Conservation (phyloP, 306 rosid species). For the Citrullus colocynthis region DNA sequence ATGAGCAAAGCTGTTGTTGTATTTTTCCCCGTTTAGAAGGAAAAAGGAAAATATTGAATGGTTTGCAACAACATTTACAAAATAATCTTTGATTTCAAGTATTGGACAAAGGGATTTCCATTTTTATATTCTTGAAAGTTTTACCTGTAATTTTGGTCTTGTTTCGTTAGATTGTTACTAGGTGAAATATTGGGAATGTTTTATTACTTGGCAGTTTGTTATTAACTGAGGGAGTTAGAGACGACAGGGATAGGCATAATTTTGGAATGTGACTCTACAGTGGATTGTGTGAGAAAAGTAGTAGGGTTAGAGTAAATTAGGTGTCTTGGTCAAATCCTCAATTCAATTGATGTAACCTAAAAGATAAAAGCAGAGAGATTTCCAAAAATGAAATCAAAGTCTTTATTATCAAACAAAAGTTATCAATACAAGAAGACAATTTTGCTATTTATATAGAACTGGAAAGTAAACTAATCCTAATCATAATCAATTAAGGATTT, state of each 20-base stretch:
- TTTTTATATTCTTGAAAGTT: background rate
- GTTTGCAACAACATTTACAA: conserved; percentile 35
- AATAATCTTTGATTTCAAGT: background rate
- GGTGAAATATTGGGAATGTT: background rate
- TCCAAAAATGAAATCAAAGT: no score
- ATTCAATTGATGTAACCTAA: no score
- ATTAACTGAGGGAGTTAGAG: background rate
- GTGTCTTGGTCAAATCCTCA: no score
- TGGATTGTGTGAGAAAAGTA: background rate
- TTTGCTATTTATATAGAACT: no score
- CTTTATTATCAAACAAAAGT: no score
- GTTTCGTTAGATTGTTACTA: background rate
- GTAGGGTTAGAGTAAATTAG: no score
- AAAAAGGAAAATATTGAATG: conserved; percentile 33
- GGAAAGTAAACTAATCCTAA: no score
- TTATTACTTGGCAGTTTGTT: background rate
- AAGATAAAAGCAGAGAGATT: no score
- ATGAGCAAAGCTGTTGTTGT: conserved; percentile 42
- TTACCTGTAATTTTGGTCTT: background rate
- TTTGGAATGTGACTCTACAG: background rate
- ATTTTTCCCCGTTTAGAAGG: conserved; percentile 30
- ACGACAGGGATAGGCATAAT: background rate
- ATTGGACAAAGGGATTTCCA: background rate
- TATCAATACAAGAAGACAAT: no score
- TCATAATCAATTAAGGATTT: no score